phyloP scores from a whole-genome alignment of 106 monocot species.

The Dactylorhiza incarnata region DNA sequence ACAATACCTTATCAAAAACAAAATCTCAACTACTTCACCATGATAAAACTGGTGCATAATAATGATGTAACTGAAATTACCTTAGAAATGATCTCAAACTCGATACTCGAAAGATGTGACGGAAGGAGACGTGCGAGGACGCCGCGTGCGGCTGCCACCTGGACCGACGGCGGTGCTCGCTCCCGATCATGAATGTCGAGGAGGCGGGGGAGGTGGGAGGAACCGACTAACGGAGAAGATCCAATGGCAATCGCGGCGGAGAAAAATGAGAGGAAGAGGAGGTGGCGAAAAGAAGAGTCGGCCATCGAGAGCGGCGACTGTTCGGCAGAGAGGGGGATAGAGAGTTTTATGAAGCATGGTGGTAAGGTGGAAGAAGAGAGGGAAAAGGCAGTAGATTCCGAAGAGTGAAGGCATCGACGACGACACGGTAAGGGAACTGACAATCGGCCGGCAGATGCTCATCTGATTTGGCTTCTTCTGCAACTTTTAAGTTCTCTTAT shows the following conservation, averaged over 20 bases:
- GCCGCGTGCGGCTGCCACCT: conserved; percentile 23
- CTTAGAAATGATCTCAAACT: conserved; percentile 34
- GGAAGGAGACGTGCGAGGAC: conserved; percentile 34
- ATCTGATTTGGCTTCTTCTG: too few species aligned
- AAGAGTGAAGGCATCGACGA: too few species aligned
- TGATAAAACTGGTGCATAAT: not conserved
- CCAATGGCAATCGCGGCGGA: not conserved
- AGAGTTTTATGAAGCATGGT: too few species aligned
- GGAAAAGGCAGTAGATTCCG: too few species aligned
- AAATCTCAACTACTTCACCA: not conserved
- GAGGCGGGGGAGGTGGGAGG: conserved; percentile 20
- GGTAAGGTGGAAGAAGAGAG: too few species aligned
- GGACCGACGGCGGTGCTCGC: conserved; percentile 17
- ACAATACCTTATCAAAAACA: not conserved
- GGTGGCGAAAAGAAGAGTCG: not conserved
- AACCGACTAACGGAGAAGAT: conserved; percentile 1
- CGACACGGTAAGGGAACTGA: too few species aligned
- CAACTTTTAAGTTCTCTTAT: too few species aligned
- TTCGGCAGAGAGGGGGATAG: too few species aligned
- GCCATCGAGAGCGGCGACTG: too few species aligned
- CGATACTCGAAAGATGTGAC: conserved; percentile 30
- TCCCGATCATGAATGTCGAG: conserved; percentile 29
- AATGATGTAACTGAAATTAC: not conserved
- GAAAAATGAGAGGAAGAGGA: not conserved
- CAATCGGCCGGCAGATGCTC: too few species aligned